Evolutionary conservation across 2,329 filamentous ascomycete genomes (phyloP).

Genomic region (Phialemonium atrogriseum): DNA sequence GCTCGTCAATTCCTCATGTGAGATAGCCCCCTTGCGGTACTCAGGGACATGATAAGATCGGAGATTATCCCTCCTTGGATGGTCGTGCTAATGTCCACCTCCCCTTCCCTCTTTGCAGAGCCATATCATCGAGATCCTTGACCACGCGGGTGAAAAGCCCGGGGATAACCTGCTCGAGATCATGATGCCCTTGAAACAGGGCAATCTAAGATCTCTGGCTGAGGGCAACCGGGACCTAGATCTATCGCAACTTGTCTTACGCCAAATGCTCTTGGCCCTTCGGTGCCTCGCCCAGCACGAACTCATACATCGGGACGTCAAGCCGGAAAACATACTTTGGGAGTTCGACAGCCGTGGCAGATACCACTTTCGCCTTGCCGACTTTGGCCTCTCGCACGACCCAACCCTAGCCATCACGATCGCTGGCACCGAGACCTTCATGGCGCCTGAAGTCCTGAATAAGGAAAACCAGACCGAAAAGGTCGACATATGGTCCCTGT

Average conservation of each 20-base stretch:
- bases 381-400: constrained; percentile 18
- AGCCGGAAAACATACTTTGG: constrained; percentile 18
- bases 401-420: constrained; percentile 12
- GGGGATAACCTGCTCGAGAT: constrained; percentile 15
- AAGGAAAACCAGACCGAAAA: constrained; percentile 13
- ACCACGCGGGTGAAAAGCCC: constrained; percentile 8
- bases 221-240: constrained; percentile 3
- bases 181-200: constrained; percentile 14
- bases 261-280: constrained; percentile 16
- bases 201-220: constrained; percentile 13
- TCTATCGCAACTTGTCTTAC: constrained; percentile 11
- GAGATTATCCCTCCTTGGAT: too few relatives aligned
- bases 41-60: too few relatives aligned
- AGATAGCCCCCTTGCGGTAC: too few relatives aligned
- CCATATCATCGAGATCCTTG: constrained; percentile 15
- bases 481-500: constrained; percentile 23
- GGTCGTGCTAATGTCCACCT: neutral
- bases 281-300: constrained; percentile 11
- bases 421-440: constrained; percentile 18
- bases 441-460: constrained; percentile 18
- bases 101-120: constrained; percentile 5
- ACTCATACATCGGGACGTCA: constrained; percentile 17
- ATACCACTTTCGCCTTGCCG: constrained; percentile 15
- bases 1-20: constrained; percentile 13
- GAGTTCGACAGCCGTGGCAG: constrained; percentile 5